Base-by-base conservation (phyloP, 352 stramenopile genomes). In the Phytophthora tubulina region DNA sequence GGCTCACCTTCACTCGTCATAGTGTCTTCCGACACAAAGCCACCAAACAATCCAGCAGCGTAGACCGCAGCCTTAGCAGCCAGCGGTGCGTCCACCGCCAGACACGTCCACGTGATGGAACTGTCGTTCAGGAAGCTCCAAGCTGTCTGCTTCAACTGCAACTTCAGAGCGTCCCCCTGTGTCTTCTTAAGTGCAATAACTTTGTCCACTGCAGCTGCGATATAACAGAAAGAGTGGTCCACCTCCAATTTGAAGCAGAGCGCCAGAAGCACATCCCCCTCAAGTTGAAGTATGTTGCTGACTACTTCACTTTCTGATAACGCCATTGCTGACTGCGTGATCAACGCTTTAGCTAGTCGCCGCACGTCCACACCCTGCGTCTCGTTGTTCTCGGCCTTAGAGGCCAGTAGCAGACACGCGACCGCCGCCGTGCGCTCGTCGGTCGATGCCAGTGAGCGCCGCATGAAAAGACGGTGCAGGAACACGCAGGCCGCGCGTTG, bases 91-190 rank as follows among this genome's bases (percentile, higher is more conserved):
- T 80, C 61, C 57, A 81, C 71, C 17, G 70, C 61, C 61, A 89
- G 52, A 72, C 80, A 89, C 50, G 85, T 60, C 55, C 78, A 80
- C 17, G 81, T 89, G 35, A 76, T 82, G 10, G 80, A 67, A 32
- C 73, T 81, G 58, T 89, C 81, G 52, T 89, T 89, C 30, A 89
- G 36, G 52, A 89, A 86, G 46, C 73, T 89, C 81, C 81, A 89
- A 6, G 80, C 73, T 13, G 52, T 66, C 32, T 83, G 73, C 55
- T 80, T 63, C 6, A 88, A n/a, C 50, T 71, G 52, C 73, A 73
- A 52, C 35, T 63, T 51, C 50, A 66, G 45, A 61, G 39, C 4
- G 27, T 51, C 31, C 27, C 58, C 45, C 7, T 51, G 27, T 44
- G 38, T 63, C 41, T 73, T 38, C 51, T 72, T 50, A n/a, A 84